Conservation (phyloP, 306 rosid species). For the Dalbergia cochinchinensis region DNA sequence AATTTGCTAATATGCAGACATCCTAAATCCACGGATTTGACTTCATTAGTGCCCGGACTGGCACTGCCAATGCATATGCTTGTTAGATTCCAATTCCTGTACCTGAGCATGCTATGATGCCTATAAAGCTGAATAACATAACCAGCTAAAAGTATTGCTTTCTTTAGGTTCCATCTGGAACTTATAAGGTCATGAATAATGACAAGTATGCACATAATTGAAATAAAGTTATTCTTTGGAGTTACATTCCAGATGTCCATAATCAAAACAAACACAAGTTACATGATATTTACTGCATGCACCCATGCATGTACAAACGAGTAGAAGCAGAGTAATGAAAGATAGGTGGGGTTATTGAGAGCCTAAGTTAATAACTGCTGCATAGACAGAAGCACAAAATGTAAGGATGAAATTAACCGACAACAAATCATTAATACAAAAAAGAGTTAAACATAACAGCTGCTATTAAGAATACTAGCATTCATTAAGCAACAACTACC, state of each 20-base stretch:
- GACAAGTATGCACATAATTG: background rate
- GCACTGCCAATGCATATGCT: constrained; percentile 5
- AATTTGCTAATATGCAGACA: constrained; percentile 17
- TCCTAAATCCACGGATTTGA: constrained; percentile 13
- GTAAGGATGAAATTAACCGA: constrained; percentile 20
- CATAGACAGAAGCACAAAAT: constrained; percentile 31
- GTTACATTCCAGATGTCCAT: constrained; percentile 12
- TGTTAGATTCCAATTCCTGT: background rate
- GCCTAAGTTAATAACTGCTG: constrained; percentile 4
- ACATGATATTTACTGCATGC: constrained; percentile 20
- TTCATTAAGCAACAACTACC: constrained; percentile 11
- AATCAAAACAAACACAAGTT: background rate
- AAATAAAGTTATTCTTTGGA: constrained; percentile 39
- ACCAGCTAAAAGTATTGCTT: constrained; percentile 16
- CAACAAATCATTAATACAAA: constrained; percentile 9
- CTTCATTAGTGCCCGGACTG: constrained; percentile 7
- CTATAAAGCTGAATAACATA: constrained; percentile 21
- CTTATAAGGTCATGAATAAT: constrained; percentile 29
- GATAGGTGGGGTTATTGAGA: constrained; percentile 9
- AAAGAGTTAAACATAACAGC: constrained; percentile 19
- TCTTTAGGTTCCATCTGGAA: constrained; percentile 6
- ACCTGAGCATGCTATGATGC: background rate
- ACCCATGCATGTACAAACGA: constrained; percentile 9
- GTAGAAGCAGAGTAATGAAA: background rate
- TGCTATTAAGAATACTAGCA: constrained; percentile 23